These are phyloP conservation scores for Fusarium sp. DNA, from an alignment of 2,329 filamentous ascomycete genomes.

Conservation along the genomic window DNA sequence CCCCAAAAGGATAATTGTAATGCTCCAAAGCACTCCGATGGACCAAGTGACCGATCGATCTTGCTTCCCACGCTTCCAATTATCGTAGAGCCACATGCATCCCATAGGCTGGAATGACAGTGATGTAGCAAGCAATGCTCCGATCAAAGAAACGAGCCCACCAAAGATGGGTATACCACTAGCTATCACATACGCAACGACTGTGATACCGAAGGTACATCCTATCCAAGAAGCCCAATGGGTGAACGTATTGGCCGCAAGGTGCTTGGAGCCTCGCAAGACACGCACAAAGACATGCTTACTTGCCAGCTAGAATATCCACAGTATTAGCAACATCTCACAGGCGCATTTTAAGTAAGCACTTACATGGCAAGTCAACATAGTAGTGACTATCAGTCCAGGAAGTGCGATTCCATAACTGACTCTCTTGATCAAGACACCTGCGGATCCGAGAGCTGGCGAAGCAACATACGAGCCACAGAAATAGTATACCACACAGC, in stretches of 20 bases:
- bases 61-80: conserved; percentile 28
- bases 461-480: conserved; percentile 60
- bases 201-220: conserved; percentile 38
- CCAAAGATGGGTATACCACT: conserved; percentile 38
- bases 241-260: conserved; percentile 41
- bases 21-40: conserved; percentile 4
- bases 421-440: conserved; percentile 55
- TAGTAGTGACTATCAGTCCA: conserved; percentile 42
- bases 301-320: background rate
- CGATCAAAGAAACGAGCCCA: conserved; percentile 43
- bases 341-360: rapidly evolving
- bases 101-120: conserved; percentile 45
- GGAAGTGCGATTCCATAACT: conserved; percentile 53
- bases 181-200: conserved; percentile 44
- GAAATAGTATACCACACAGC: conserved; percentile 57
- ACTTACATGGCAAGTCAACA: conserved; percentile 43
- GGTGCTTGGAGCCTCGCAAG: conserved; percentile 45
- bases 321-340: background rate
- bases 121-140: conserved; percentile 43
- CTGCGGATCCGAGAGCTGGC: conserved; percentile 59
- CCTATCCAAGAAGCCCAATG: conserved; percentile 49
- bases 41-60: conserved; percentile 5
- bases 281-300: conserved; percentile 18
- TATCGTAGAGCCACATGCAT: conserved; percentile 46
- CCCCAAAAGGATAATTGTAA: conserved; percentile 12